Base-by-base conservation (phyloP, 2,329 filamentous ascomycete species). In the Rachicladosporium sp. region DNA sequence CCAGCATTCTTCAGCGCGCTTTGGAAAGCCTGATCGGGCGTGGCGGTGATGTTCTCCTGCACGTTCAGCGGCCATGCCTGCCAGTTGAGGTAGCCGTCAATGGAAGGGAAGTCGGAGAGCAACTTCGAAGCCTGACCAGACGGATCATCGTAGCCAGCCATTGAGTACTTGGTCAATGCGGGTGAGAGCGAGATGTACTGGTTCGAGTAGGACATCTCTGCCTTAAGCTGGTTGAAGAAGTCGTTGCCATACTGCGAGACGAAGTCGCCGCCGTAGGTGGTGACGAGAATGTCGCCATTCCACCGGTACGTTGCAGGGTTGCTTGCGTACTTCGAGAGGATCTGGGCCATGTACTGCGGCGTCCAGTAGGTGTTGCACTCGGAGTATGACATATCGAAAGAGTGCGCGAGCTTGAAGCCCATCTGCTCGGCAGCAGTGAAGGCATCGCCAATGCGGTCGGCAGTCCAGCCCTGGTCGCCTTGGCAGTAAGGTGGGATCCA, bases 21-120 rank as follows among this genome's bases (percentile, higher is more conserved):
- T 47, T 58, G 52, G 54, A 62, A 60, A 19, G 55, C 52, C 33
- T 52, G 41, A 44, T 62, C 59, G 29, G 55, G 47, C 8, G 46
- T 47, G 41, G 43, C 43, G 30, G 54, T 58, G 36, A 54, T 52
- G 47, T 60, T 59, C 33, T 40, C 30, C n/a, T 52, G 41, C 33
- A 46, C 42, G 46, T 57, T 45, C 32, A 59, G 51, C 12, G 58
- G 58, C 58, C 58, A 61, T n/a, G 58, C 56, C 49, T 61, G 58
- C 58, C 59, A 61, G 49, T 62, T 61, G 46, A 59, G 50, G 48
- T 55, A 62, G 38, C 59, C 59, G 35, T 61, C 59, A 36, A 58
- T 54, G 19, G 56, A 53, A 29, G 53, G 37, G 38, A 54, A 62
- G 13, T 60, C 54, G 33, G 40, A 48, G 33, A 60, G 46, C 36